Conservation (phyloP, 257 asterid species). For the Solanum habrochaites region DNA sequence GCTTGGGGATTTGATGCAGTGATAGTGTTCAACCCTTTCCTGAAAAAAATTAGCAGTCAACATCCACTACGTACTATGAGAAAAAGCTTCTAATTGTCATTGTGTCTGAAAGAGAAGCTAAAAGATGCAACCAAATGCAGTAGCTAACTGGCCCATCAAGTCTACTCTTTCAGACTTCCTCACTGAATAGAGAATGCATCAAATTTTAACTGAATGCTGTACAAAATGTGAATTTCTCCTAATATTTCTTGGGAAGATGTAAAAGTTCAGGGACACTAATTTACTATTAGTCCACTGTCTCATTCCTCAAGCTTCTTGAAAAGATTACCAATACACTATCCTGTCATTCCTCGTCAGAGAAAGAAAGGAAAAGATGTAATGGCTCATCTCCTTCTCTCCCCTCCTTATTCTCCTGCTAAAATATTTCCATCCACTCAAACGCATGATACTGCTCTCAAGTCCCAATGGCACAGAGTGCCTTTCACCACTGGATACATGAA, state of each 20-base stretch:
- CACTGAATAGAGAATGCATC: neutral
- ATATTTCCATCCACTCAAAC: neutral
- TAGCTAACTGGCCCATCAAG: neutral
- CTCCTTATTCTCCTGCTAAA: neutral
- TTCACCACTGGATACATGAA: neutral
- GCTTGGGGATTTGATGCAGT: slow-evolving; percentile 28
- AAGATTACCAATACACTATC: neutral
- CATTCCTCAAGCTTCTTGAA: neutral
- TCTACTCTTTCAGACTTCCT: neutral
- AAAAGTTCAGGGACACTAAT: neutral
- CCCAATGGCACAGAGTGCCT: neutral
- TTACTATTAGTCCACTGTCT: neutral
- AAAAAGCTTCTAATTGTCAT: neutral
- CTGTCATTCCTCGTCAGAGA: neutral
- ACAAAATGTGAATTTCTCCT: neutral
- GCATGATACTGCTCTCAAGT: neutral
- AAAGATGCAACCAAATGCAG: neutral
- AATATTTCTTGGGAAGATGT: neutral
- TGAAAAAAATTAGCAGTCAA: slow-evolving; percentile 17
- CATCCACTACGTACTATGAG: neutral
- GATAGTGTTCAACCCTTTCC: slow-evolving; percentile 48
- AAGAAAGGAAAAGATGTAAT: neutral
- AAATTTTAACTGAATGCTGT: neutral
- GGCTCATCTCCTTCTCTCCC: neutral
- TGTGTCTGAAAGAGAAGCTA: neutral